phyloP scores from a whole-genome alignment of 2,329 filamentous ascomycete species.

The Trichoderma oligosporum region DNA sequence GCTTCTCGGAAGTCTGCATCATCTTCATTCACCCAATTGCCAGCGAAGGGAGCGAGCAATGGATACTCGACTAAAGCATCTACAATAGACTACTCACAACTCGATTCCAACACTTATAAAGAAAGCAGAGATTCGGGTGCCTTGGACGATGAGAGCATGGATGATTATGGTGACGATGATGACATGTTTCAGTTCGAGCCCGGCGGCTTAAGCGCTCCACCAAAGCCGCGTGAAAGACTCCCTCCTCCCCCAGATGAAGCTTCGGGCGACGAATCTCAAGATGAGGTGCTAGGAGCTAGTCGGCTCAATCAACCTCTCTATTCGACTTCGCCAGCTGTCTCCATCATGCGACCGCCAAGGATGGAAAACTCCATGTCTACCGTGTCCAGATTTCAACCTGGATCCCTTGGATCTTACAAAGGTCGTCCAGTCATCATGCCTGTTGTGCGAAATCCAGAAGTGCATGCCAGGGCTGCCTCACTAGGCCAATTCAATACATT shows the following conservation, averaged over 20 bases:
- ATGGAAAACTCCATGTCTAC: constrained; percentile 33
- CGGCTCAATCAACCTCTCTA: constrained; percentile 32
- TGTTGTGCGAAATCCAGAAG: constrained; percentile 46
- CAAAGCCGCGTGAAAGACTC: constrained; percentile 27
- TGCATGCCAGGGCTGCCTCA: constrained; percentile 47
- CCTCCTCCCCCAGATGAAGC: constrained; percentile 34
- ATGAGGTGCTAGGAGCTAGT: neutral
- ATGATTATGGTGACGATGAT: constrained; percentile 30
- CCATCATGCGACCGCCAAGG: constrained; percentile 34
- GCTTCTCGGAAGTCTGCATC: constrained; percentile 3
- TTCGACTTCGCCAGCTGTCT: constrained; percentile 44
- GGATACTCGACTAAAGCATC: neutral
- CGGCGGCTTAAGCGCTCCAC: constrained; percentile 32
- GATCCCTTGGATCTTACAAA: constrained; percentile 52
- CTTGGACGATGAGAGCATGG: neutral
- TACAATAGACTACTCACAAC: neutral
- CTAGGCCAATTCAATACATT: constrained; percentile 49
- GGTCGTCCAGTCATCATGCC: constrained; percentile 51
- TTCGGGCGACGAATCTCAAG: constrained; percentile 26
- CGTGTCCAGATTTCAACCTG: constrained; percentile 35
- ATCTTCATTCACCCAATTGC: neutral
- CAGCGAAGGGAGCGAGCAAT: constrained; percentile 1
- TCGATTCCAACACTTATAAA: neutral
- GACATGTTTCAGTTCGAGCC: constrained; percentile 47
- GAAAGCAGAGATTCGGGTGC: neutral